Evolutionary conservation across 1,139 yeast genomes (phyloP).

Genomic region (Taiozyma onychis): DNA sequence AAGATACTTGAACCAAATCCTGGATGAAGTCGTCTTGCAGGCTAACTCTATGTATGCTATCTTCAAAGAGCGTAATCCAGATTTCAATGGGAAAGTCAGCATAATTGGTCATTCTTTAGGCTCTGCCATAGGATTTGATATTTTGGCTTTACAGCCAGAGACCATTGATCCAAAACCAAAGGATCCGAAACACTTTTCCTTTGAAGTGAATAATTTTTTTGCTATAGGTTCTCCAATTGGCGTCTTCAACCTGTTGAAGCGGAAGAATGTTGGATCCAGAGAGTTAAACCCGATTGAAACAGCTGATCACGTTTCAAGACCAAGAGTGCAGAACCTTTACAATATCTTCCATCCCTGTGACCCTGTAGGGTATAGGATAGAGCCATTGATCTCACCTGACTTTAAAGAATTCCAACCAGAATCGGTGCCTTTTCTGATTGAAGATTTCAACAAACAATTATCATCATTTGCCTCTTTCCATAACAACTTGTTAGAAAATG

Average conservation of each 20-base stretch:
- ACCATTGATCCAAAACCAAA: slow-evolving; percentile 10
- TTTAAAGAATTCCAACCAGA: slow-evolving; percentile 56
- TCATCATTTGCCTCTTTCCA: slow-evolving; percentile 27
- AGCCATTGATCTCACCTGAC: slow-evolving; percentile 61
- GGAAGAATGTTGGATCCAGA: slow-evolving; percentile 40
- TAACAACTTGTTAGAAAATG: slow-evolving; percentile 13
- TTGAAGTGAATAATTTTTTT: slow-evolving; percentile 70
- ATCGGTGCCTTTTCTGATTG: slow-evolving; percentile 20
- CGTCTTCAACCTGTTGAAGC: slow-evolving; percentile 67
- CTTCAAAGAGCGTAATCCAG: slow-evolving; percentile 62
- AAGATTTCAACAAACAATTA: slow-evolving; percentile 21
- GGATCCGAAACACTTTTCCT: slow-evolving; percentile 39
- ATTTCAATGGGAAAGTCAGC: slow-evolving; percentile 74
- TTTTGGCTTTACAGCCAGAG: slow-evolving; percentile 54
- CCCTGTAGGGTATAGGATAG: slow-evolving; percentile 82
- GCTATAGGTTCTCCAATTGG: slow-evolving; percentile 91
- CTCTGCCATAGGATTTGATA: slow-evolving; percentile 77
- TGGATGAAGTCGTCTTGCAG: slow-evolving; percentile 60
- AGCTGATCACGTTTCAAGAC: slow-evolving; percentile 25
- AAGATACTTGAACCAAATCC: slow-evolving; percentile 54
- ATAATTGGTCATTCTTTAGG: slow-evolving; percentile 91
- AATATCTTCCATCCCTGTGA: slow-evolving; percentile 86
- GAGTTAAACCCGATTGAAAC: slow-evolving; percentile 9
- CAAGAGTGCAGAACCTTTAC: slow-evolving; percentile 57
- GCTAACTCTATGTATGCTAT: slow-evolving; percentile 62